A percentile compares a stretch with the other conserved stretches of the same genome.
phyloP scores from a whole-genome alignment of 768 basidiomycete species.

The Neoboletus brunneissimus region DNA sequence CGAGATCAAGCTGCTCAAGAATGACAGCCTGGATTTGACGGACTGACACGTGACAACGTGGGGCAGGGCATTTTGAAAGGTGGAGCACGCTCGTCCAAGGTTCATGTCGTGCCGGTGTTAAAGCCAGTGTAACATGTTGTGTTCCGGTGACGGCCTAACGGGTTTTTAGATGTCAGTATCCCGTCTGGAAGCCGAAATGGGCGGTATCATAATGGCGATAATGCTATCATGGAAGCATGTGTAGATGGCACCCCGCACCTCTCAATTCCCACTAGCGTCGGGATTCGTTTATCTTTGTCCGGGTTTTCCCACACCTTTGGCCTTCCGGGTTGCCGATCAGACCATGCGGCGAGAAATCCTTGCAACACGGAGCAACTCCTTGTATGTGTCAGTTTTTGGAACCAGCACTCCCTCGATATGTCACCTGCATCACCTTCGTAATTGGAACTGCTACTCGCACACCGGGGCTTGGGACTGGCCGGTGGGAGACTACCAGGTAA shows the following conservation, averaged over 20 bases:
- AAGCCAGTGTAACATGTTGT: too few relatives aligned
- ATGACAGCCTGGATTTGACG: neutral
- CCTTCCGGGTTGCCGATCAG: neutral
- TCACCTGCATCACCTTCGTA: neutral
- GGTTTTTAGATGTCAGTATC: neutral
- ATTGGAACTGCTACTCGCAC: neutral
- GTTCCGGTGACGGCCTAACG: neutral
- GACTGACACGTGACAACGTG: neutral
- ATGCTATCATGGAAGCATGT: neutral
- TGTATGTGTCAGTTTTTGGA: too few relatives aligned
- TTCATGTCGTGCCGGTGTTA: neutral
- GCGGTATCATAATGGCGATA: neutral
- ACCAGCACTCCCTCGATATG: neutral
- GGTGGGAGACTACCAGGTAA: neutral
- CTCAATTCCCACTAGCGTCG: neutral
- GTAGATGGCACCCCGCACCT: neutral
- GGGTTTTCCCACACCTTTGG: neutral
- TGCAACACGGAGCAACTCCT: neutral
- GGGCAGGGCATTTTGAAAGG: too few relatives aligned
- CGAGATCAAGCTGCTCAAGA: neutral
- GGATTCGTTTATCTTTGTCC: neutral
- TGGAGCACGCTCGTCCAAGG: neutral
- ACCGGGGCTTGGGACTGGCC: neutral
- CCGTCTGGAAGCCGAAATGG: neutral
- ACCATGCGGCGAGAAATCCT: neutral